A percentile compares a stretch with the other conserved stretches of the same genome.
These are phyloP conservation scores for Narthecium ossifragum DNA, from an alignment of 106 monocot genomes.

Conservation along the genomic window DNA sequence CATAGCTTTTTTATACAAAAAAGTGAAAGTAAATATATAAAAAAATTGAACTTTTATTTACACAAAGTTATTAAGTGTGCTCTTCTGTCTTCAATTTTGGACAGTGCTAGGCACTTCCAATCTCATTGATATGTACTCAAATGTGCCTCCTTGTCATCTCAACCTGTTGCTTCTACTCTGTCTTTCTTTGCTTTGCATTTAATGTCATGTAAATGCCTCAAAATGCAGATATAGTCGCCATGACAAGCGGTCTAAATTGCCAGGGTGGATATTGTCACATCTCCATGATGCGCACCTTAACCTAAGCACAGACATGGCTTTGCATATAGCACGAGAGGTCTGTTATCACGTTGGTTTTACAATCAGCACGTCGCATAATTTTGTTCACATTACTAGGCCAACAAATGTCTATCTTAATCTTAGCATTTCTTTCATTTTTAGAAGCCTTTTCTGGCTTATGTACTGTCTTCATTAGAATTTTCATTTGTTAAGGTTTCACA, in stretches of 20 bases:
- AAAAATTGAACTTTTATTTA: no score
- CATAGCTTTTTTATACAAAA: no score
- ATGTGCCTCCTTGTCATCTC: no score
- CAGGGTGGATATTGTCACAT: conserved; percentile 95
- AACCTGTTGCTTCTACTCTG: no score
- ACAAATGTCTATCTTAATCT: not conserved
- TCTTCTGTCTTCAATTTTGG: no score
- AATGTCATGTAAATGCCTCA: not conserved
- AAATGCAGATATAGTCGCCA: conserved; percentile 91
- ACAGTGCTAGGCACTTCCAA: no score
- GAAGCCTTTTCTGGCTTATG: not conserved
- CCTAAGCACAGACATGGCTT: conserved; percentile 97
- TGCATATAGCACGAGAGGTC: conserved; percentile 98
- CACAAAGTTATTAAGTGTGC: no score
- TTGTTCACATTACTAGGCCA: not conserved
- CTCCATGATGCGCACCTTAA: conserved; percentile 93
- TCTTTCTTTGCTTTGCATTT: not conserved
- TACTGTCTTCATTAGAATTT: not conserved
- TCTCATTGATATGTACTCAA: no score
- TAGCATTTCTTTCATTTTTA: not conserved
- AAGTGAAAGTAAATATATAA: no score
- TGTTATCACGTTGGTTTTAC: not conserved
- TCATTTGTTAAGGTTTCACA: not conserved
- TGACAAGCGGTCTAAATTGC: conserved; percentile 95
- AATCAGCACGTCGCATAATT: not conserved